Base-by-base conservation (phyloP, 2,329 filamentous ascomycete species). In the Hymenoscyphus infarciens region DNA sequence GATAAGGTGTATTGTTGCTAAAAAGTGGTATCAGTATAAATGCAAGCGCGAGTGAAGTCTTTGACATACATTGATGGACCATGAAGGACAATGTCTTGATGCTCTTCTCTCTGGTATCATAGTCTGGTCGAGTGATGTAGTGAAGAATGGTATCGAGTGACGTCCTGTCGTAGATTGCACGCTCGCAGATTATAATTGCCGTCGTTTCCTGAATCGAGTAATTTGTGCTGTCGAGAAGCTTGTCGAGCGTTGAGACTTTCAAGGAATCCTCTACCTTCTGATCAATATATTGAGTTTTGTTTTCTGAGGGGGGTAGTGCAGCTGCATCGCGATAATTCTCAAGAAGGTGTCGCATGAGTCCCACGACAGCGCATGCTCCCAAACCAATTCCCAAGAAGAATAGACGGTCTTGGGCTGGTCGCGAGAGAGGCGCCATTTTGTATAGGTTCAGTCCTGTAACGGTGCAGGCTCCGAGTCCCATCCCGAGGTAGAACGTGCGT, bases 261-360 rank as follows among this genome's bases (percentile, higher is more conserved):
- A 92, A 79, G 1, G 88, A 83, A 71, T 92, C 88, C 71, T 92
- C 89, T 1, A 88, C 90, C 27, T 89, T 86, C 73, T 92, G 87
- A 15, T 86, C 89, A 67, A 91, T 89, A 73, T 90, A 90, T 68
- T 88, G 84, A 58, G 88, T 84, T 73, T 88, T 87, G 39, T 86
- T 86, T 64, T 86, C 83, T 42, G 79, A 73, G 39, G 85, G 82
- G 64, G 85, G 85, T 71, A 95, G 84, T 74, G 87, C 82, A 66
- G 88, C 88, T 60, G 87, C 80, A 69, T 86, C 80, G 67, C 86
- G 82, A 68, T 88, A 84, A 61, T 82, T 77, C 62, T 79, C 78
- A 54, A 93, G 83, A 61, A 84, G 79, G 42, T 80, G 74, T 66
- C 82, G 80, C 74, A 91, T 84, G 59, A 81, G 78, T 63, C 80